phyloP scores from a whole-genome alignment of 2,329 filamentous ascomycete species.

The Ophiostoma sp. region DNA sequence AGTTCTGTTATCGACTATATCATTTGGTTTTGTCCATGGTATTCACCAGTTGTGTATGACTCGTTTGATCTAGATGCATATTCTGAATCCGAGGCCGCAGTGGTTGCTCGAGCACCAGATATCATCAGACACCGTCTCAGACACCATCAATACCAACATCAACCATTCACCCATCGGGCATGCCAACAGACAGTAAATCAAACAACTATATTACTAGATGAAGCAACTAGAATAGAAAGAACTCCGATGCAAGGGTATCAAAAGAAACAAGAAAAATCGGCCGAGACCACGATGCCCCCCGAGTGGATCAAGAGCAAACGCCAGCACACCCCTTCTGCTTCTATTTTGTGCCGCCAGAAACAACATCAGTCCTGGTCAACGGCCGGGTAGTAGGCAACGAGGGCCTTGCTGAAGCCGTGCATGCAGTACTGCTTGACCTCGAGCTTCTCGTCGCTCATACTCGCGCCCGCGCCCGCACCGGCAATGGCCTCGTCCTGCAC shows the following conservation, averaged over 20 bases:
- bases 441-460: slow-evolving; percentile 44
- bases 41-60: too few relatives aligned
- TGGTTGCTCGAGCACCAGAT: too few relatives aligned
- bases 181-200: too few relatives aligned
- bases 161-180: too few relatives aligned
- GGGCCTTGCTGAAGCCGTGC: slow-evolving; percentile 78
- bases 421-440: slow-evolving; percentile 88
- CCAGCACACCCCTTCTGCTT: not conserved
- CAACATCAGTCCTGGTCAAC: not conserved
- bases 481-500: not conserved
- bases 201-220: too few relatives aligned
- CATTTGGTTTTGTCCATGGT: not conserved
- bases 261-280: not conserved
- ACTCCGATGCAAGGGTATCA: not conserved
- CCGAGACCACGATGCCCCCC: not conserved
- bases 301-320: not conserved
- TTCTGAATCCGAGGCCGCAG: too few relatives aligned
- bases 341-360: not conserved
- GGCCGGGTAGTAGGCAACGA: slow-evolving; percentile 57
- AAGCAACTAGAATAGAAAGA: not conserved
- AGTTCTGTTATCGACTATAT: not conserved
- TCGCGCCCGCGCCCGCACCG: too few relatives aligned
- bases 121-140: too few relatives aligned
- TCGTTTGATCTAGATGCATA: too few relatives aligned
- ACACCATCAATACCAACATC: too few relatives aligned